These are phyloP conservation scores for Diaporthe eres DNA, from an alignment of 2,329 filamentous ascomycete species.

Conservation along the genomic window DNA sequence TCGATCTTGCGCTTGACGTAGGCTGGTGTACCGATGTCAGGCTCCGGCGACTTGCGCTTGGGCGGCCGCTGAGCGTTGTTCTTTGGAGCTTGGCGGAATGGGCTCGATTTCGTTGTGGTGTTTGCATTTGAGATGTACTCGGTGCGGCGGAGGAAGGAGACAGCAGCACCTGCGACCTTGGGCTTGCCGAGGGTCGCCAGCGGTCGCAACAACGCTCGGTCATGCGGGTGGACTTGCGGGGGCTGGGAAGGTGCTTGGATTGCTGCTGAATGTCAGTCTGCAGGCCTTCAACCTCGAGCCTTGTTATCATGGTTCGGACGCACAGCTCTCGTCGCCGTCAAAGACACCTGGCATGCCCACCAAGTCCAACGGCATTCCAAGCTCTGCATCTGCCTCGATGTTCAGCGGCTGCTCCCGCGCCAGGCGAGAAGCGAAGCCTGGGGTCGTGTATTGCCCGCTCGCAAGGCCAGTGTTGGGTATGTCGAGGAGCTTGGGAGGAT, in stretches of 20 bases:
- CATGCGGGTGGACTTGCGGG: constrained; percentile 83
- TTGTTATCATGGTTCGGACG: constrained; percentile 49
- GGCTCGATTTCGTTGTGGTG: constrained; percentile 39
- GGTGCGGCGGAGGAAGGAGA: constrained; percentile 94
- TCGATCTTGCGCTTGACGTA: constrained; percentile 79
- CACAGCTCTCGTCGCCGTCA: constrained; percentile 94
- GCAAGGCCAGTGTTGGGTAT: constrained; percentile 94
- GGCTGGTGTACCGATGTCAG: constrained; percentile 73
- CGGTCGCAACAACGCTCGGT: constrained; percentile 86
- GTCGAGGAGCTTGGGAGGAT: constrained; percentile 95
- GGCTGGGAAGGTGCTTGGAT: constrained; percentile 84
- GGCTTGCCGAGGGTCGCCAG: constrained; percentile 89
- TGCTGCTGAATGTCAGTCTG: constrained; percentile 63
- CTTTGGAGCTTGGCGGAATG: constrained; percentile 36
- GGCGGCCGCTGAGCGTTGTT: constrained; percentile 54
- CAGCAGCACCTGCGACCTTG: constrained; percentile 80
- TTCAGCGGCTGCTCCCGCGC: constrained; percentile 94
- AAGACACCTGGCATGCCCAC: constrained; percentile 96
- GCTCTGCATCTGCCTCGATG: constrained; percentile 96
- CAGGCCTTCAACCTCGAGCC: neutral
- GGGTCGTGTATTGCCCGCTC: constrained; percentile 89
- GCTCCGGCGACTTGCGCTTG: constrained; percentile 69
- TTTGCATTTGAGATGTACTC: constrained; percentile 83
- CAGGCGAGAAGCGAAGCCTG: constrained; percentile 89
- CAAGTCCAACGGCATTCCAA: constrained; percentile 97